These are phyloP conservation scores for Didymosphaeria variabile DNA, from an alignment of 2,329 filamentous ascomycete genomes.

Conservation along the genomic window DNA sequence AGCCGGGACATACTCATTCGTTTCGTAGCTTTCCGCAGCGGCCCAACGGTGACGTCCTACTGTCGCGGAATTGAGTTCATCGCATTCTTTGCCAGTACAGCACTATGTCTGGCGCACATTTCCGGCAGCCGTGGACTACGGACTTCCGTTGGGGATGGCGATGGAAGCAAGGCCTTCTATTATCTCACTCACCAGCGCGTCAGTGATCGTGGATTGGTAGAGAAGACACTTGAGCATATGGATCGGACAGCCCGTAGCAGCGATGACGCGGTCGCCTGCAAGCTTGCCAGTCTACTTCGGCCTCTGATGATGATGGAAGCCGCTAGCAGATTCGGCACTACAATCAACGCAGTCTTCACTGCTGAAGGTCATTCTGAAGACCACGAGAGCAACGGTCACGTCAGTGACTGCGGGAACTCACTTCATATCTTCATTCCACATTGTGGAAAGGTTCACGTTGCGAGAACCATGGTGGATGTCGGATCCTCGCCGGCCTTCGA, in stretches of 20 bases:
- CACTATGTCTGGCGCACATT: slow-evolving; percentile 6
- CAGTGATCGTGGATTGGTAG: slow-evolving; percentile 4
- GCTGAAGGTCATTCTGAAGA: background rate
- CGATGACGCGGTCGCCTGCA: slow-evolving; percentile 1
- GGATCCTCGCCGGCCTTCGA: background rate
- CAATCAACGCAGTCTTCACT: background rate
- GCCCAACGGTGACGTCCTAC: background rate
- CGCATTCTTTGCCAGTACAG: slow-evolving; percentile 2
- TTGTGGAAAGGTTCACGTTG: background rate
- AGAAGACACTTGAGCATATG: slow-evolving; percentile 4
- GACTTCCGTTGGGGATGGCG: background rate
- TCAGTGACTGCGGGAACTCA: background rate
- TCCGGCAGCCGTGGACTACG: background rate
- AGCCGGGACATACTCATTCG: slow-evolving; percentile 1
- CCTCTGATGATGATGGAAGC: background rate
- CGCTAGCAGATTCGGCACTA: background rate
- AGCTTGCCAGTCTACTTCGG: background rate
- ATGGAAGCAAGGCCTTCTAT: background rate
- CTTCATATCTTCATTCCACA: slow-evolving; percentile 4
- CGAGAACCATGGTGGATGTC: background rate
- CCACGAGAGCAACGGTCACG: background rate
- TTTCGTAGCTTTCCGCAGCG: background rate
- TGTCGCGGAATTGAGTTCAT: slow-evolving; percentile 7
- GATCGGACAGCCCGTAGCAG: background rate
- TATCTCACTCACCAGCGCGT: slow-evolving; percentile 6